Evolutionary conservation across 1,284 basidiomycete genomes (phyloP).

Genomic region (Limonomyces culmigenus): DNA sequence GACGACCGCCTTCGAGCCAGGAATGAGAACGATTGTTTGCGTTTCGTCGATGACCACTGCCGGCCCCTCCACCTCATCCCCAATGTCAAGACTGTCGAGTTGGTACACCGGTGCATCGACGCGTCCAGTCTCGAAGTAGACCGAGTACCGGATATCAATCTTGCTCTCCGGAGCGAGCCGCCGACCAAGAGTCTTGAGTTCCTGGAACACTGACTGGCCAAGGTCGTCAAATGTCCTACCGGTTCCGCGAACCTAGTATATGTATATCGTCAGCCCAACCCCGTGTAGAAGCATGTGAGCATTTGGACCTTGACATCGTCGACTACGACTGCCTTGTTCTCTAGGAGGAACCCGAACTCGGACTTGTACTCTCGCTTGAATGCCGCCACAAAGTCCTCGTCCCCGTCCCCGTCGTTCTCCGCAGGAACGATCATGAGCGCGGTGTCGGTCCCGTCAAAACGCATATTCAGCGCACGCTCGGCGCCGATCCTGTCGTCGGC

Average conservation of each 20-base stretch:
- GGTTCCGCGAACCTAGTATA: slow-evolving; percentile 47
- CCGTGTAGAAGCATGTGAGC: not conserved
- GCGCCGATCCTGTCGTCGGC: slow-evolving; percentile 46
- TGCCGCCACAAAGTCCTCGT: slow-evolving; percentile 62
- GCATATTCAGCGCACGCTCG: slow-evolving; percentile 83
- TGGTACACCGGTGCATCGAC: slow-evolving; percentile 71
- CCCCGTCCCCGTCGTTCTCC: slow-evolving; percentile 30
- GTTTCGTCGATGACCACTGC: slow-evolving; percentile 87
- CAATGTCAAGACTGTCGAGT: slow-evolving; percentile 46
- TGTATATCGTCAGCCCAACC: not conserved
- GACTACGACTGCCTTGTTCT: slow-evolving; percentile 64
- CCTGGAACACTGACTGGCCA: slow-evolving; percentile 65
- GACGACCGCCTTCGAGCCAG: slow-evolving; percentile 45
- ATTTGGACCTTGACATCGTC: slow-evolving; percentile 76
- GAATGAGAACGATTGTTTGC: slow-evolving; percentile 77
- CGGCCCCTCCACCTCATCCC: slow-evolving; percentile 63
- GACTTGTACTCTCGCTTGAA: slow-evolving; percentile 67
- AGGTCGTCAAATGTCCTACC: slow-evolving; percentile 82
- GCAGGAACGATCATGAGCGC: slow-evolving; percentile 71
- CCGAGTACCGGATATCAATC: slow-evolving; percentile 37
- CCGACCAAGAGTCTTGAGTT: slow-evolving; percentile 35
- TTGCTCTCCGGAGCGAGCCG: slow-evolving; percentile 23
- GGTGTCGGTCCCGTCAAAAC: slow-evolving; percentile 86
- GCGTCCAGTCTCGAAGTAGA: slow-evolving; percentile 73
- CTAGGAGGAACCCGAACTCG: slow-evolving; percentile 87